Evolutionary conservation across 2,329 filamentous ascomycete genomes (phyloP), one percentile per base, ranked within the genome.

Genomic region (Penicillium sclerotiorum): DNA sequence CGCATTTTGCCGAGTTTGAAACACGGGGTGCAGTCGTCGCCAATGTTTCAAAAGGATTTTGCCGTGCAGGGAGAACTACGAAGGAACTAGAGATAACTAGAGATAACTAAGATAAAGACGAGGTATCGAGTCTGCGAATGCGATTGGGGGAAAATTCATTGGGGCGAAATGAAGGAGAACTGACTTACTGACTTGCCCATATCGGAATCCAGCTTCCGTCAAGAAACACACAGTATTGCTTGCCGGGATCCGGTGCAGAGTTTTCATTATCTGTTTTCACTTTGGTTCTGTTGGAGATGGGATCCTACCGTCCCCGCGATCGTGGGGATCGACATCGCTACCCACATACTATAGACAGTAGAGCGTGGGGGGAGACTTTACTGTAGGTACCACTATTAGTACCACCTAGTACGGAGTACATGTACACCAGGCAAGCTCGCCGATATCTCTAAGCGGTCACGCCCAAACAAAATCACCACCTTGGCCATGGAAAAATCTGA

Each of bases 1-100:
- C 56, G 57, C 54, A 33, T 60, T 60, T 59, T 59, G 55, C 56
- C 53, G 53, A 58, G 3, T 22, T 7, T 37, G 45, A 46, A 25
- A 45, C 41, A 35, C 27, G 30, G 33, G 27, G 43, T 37, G 28
- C 33, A 25, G 37, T 36, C 13, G 18, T 21, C 18, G 28, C n/a
- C 35, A 12, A n/a, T 23, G 45, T 55, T 55, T 55, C 49, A 53
- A 20, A 28, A 17, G 28, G 11, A 18, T 44, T 20, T 13, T 28
- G 6, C 25, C 25, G 7, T 27, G 25, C 25, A 28, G 13, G 9
- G 9, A 28, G 25, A n/a, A n/a, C n/a, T n/a, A n/a, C n/a, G n/a
- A n/a, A n/a, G n/a, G n/a, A n/a, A n/a, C n/a, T 28, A 13, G 25
- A 9, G 25, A 8, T 28, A 28, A 9, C 25, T 28, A 28, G 9